Base-by-base conservation (phyloP, 257 asterid species). In the Parsonsia alboflavescens region DNA sequence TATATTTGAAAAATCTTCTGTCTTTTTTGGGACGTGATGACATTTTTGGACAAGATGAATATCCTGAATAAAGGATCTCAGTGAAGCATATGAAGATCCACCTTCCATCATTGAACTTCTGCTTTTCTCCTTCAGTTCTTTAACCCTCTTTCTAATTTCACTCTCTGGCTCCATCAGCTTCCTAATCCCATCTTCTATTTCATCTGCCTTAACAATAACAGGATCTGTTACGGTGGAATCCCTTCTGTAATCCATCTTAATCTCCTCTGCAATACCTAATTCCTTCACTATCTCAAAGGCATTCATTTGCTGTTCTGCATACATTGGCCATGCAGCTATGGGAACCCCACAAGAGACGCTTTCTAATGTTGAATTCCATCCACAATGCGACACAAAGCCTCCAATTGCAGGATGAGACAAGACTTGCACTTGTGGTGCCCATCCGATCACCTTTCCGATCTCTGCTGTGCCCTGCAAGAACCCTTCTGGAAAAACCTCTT, bases 221-320 rank as follows among this genome's bases (percentile, higher is more conserved):
- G 76, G 48, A 2, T 30, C 11, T 4, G 10, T 17, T 2, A 16
- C 49, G 13, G 26, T 39, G 1, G 45, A 7, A 16, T 65, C 77
- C 10, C 42, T 73, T 64, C 59, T 77, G 61, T 64, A 77, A 62
- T 77, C 77, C 75, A 81, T 70, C 71, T 58, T 81, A 22, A 81
- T 70, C 56, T 81, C 81, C 3, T 58, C 79, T 0, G 75, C 84
- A 2, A 81, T 52, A 1, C 82, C 84, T 5, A 70, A 19, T n/a
- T 81, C 84, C 68, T 68, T 59, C 39, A 70, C 82, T 12, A 26
- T 11, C 17, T 64, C 19, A 28, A 81, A 81, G 0, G 84, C 84
- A 70, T 81, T 81, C 48, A 72, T 54, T 26, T 81, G 76, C 73
- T 81, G 84, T 59, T 77, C 84, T 0, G 84, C 84, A 39, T 80